A percentile compares a stretch with the other conserved stretches of the same genome.
These are phyloP conservation scores for Aspergillus flavus DNA, from an alignment of 2,329 filamentous ascomycete genomes.

Conservation along the genomic window DNA sequence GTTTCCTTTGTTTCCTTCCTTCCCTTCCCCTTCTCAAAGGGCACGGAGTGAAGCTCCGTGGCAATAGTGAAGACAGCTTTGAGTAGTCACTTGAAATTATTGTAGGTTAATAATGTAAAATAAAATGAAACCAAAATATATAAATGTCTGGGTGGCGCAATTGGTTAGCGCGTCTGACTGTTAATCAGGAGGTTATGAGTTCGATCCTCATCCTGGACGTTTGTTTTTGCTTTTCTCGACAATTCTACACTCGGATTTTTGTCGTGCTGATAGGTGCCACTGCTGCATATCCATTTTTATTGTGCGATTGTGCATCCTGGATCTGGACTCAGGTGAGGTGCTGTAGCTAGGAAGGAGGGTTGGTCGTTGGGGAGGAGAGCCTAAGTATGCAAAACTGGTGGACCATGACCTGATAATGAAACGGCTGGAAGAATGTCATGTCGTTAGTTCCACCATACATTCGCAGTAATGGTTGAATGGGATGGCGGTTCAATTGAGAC, in stretches of 20 bases:
- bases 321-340: not conserved
- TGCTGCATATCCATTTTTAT: not conserved
- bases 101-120: rapidly evolving
- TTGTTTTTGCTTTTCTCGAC: not conserved
- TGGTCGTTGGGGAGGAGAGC: not conserved
- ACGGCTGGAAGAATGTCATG: not conserved
- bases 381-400: not conserved
- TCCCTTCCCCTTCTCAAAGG: too few species aligned
- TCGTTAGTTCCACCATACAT: too few species aligned
- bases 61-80: too few species aligned
- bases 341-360: not conserved
- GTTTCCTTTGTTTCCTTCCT: too few species aligned
- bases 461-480: too few species aligned
- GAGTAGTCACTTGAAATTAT: not conserved
- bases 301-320: not conserved
- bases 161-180: not conserved
- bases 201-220: not conserved
- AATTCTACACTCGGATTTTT: not conserved
- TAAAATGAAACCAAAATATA: not conserved
- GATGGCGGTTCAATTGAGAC: too few species aligned
- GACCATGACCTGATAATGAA: not conserved
- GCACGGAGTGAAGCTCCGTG: too few species aligned
- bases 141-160: not conserved
- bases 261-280: not conserved
- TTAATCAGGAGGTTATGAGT: not conserved